These are phyloP conservation scores for Ramaria sp. DNA, from an alignment of 768 basidiomycete species.

Conservation along the genomic window DNA sequence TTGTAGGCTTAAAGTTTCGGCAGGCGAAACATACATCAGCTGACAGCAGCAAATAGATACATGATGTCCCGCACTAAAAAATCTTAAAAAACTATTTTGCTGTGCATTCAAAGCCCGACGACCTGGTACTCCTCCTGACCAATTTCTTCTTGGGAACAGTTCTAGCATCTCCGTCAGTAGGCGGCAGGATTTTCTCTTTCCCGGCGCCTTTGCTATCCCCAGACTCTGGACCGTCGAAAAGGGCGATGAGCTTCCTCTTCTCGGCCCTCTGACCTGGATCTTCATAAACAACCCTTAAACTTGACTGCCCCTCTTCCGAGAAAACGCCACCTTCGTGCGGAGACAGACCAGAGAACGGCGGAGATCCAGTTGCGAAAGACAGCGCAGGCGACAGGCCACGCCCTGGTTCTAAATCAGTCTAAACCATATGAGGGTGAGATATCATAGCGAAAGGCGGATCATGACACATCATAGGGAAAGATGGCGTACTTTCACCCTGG, in stretches of 20 bases:
- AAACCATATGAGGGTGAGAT: background rate
- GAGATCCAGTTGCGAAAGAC: background rate
- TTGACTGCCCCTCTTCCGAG: conserved; percentile 13
- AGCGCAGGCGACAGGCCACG: background rate
- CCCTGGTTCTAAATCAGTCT: conserved; percentile 2
- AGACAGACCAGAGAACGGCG: conserved; percentile 3
- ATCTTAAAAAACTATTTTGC: background rate
- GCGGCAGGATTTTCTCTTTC: background rate
- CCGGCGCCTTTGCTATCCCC: background rate
- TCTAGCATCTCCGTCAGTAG: background rate
- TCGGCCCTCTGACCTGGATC: conserved; percentile 56
- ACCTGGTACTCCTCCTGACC: background rate
- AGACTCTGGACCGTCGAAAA: conserved; percentile 24
- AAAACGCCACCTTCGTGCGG: conserved; percentile 1
- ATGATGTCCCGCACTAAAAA: background rate
- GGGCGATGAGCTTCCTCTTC: conserved; percentile 43
- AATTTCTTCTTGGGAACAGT: conserved; percentile 2
- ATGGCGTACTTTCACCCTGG: conserved; percentile 26
- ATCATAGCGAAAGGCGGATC: background rate
- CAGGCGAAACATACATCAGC: background rate
- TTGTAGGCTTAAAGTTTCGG: background rate
- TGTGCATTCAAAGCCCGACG: background rate
- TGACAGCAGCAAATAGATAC: background rate
- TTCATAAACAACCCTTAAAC: conserved; percentile 53
- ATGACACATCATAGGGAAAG: background rate